These are phyloP conservation scores for Ophiostoma populinum DNA, from an alignment of 2,329 filamentous ascomycete genomes.

Conservation along the genomic window DNA sequence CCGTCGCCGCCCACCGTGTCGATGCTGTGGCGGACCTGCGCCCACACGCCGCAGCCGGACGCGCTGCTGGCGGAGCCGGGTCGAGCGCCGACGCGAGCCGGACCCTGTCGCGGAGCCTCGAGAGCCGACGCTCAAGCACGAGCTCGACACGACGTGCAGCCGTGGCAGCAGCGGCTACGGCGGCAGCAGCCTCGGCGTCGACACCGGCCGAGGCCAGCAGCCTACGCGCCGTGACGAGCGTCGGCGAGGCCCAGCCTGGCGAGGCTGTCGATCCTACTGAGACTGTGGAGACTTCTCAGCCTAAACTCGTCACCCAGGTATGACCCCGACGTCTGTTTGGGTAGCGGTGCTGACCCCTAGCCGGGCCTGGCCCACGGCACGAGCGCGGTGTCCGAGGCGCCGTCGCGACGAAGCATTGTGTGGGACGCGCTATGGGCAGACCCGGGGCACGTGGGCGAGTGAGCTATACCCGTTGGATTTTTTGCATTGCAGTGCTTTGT, in stretches of 20 bases:
- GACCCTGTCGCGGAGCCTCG: constrained; percentile 71
- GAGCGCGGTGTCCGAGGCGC: constrained; percentile 20
- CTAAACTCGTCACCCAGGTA: constrained; percentile 39
- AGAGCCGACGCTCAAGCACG: constrained; percentile 78
- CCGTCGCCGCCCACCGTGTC: constrained; percentile 72
- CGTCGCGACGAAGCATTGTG: constrained; percentile 34
- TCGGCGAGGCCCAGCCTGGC: neutral
- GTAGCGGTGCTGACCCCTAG: constrained; percentile 12
- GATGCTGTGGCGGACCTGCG: constrained; percentile 65
- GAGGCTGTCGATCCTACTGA: too few species aligned
- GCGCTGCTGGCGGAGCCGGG: constrained; percentile 22
- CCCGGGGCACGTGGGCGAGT: too few species aligned
- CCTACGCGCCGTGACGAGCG: constrained; percentile 20
- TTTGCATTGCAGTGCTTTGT: constrained; percentile 1
- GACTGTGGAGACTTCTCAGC: too few species aligned
- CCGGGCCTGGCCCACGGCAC: constrained; percentile 22
- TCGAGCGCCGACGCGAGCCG: constrained; percentile 59
- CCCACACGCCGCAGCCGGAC: constrained; percentile 27
- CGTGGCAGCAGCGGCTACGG: neutral
- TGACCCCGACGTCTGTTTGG: constrained; percentile 18
- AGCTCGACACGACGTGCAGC: constrained; percentile 69
- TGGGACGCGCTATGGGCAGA: constrained; percentile 49
- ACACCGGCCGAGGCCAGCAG: constrained; percentile 40
- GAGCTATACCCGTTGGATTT: too few species aligned
- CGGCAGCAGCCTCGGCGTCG: constrained; percentile 4